These are phyloP conservation scores for Uronychia binucleata DNA, from an alignment of 73 alveolate genomes.

Conservation along the genomic window DNA sequence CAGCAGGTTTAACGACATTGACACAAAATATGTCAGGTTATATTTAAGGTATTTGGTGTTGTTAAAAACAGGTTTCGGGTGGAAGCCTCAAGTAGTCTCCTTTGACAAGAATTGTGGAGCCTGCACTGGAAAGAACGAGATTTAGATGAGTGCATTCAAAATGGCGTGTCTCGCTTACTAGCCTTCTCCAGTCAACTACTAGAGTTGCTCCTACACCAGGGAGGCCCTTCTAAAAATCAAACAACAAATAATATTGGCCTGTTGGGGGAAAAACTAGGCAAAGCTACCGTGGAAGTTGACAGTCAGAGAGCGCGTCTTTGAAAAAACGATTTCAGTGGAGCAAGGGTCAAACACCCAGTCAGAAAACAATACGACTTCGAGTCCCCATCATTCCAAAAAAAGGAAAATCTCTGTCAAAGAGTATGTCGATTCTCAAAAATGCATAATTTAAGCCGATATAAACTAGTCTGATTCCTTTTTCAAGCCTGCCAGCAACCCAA, in stretches of 20 bases:
- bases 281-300: background rate
- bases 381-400: too few relatives aligned
- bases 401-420: background rate
- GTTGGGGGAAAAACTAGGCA: background rate
- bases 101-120: constrained; percentile 67
- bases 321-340: background rate
- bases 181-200: constrained; percentile 46
- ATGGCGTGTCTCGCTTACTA: constrained; percentile 72
- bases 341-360: background rate
- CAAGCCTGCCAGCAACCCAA: background rate
- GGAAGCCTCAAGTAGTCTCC: background rate
- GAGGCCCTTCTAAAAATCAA: background rate
- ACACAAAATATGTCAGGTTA: background rate
- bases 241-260: too few relatives aligned
- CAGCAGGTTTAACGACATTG: background rate
- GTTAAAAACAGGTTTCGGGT: too few relatives aligned
- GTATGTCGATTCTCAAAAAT: background rate
- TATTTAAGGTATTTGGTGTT: background rate
- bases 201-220: background rate
- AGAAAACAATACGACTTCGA: background rate
- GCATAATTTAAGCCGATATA: background rate
- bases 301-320: background rate
- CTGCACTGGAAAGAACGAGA: constrained; percentile 51
- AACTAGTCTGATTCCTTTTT: background rate
- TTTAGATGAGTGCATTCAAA: constrained; percentile 46